A percentile compares a stretch with the other conserved stretches of the same genome.
Evolutionary conservation across 192 early-diverging fungal species (phyloP).

Genomic region (Funneliformis geosporum): DNA sequence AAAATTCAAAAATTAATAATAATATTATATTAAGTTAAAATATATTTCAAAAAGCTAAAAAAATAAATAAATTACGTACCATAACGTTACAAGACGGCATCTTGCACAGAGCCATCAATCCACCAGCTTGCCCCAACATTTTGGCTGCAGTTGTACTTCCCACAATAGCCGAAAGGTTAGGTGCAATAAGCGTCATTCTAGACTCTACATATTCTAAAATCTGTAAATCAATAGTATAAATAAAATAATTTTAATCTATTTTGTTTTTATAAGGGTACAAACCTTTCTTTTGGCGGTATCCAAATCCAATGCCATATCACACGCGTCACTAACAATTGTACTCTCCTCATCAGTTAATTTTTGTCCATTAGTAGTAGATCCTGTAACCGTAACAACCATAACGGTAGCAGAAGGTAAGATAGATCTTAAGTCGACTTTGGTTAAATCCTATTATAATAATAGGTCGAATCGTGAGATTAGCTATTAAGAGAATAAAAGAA

Average conservation of each 20-base stretch:
- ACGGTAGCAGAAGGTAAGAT: conserved; percentile 80
- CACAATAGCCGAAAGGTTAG: conserved; percentile 87
- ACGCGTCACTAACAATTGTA: conserved; percentile 70
- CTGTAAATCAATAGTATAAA: conserved; percentile 37
- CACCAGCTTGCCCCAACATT: conserved; percentile 87
- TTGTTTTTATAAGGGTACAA: neutral
- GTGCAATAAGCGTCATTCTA: conserved; percentile 89
- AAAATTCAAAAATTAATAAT: conserved; percentile 35
- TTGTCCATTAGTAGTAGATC: conserved; percentile 78
- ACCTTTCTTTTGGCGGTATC: conserved; percentile 69
- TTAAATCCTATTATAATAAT: conserved; percentile 61
- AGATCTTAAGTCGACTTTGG: conserved; percentile 74
- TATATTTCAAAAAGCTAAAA: conserved; percentile 22
- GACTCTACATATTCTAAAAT: conserved; percentile 91
- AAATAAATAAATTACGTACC: conserved; percentile 45
- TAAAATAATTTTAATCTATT: neutral
- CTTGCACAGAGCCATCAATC: conserved; percentile 79
- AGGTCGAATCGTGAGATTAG: conserved; percentile 10
- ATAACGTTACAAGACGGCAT: conserved; percentile 91
- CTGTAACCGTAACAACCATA: conserved; percentile 92
- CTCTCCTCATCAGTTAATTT: conserved; percentile 63
- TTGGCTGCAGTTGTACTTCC: conserved; percentile 87
- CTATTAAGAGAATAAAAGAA: conserved; percentile 16
- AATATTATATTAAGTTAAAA: conserved; percentile 33
- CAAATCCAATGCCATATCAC: conserved; percentile 74